phyloP scores from a whole-genome alignment of 2,329 filamentous ascomycete species.

The Lasiodiplodia gonubiensis region DNA sequence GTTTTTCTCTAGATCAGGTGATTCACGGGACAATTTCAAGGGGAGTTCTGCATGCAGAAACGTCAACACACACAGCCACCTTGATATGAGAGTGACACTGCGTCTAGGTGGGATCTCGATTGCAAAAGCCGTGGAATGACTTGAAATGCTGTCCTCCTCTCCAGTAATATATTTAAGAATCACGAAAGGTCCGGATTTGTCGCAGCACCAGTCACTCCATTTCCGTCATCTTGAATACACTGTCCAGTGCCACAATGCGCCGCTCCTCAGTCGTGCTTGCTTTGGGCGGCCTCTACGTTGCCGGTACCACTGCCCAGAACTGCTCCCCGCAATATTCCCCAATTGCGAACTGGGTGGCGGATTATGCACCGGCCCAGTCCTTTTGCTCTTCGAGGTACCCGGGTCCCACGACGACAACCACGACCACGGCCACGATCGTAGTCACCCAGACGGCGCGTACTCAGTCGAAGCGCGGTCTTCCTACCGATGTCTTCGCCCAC shows the following conservation, averaged over 20 bases:
- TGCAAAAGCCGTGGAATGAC: not conserved
- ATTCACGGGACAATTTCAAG: not conserved
- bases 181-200: not conserved
- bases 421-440: not conserved
- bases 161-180: not conserved
- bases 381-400: not conserved
- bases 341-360: not conserved
- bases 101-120: not conserved
- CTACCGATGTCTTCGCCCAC: not conserved
- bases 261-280: not conserved
- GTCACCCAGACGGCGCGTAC: not conserved
- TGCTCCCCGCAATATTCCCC: not conserved
- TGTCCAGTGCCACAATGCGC: not conserved
- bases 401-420: not conserved
- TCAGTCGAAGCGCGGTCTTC: not conserved
- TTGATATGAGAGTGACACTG: not conserved
- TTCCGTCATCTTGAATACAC: not conserved
- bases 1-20: not conserved
- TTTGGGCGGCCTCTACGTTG: not conserved
- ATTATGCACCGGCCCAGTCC: not conserved
- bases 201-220: not conserved
- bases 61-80: not conserved
- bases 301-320: not conserved
- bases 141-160: not conserved
- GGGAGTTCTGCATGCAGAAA: conserved; percentile 7